These are phyloP conservation scores for Fallopia convolvulus DNA, from an alignment of 148 eudicot species.

Conservation along the genomic window DNA sequence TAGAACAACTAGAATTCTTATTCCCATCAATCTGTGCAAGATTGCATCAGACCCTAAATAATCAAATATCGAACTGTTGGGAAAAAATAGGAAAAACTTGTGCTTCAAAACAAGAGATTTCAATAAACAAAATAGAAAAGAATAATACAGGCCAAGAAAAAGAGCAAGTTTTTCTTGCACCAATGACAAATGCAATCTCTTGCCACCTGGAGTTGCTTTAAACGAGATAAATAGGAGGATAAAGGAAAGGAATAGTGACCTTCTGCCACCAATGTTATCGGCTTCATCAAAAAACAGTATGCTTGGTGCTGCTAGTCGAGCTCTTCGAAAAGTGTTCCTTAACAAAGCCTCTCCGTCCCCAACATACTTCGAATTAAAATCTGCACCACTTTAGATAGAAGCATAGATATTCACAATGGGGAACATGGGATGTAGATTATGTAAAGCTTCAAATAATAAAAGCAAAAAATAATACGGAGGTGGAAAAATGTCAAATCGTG, in stretches of 20 bases:
- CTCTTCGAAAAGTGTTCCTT: slow-evolving; percentile 83
- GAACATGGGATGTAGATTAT: not conserved
- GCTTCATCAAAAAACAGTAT: slow-evolving; percentile 94
- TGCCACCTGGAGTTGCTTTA: not conserved
- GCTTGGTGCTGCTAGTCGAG: slow-evolving; percentile 97
- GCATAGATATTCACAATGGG: not conserved
- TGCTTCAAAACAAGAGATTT: not conserved
- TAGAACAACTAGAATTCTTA: not conserved
- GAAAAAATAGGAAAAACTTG: not conserved
- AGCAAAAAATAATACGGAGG: not conserved
- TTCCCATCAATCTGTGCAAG: slow-evolving; percentile 4
- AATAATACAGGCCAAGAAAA: not conserved
- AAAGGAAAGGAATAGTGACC: slow-evolving; percentile 26
- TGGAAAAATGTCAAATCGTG: not conserved
- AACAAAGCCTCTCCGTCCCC: slow-evolving; percentile 96
- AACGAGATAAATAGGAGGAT: not conserved
- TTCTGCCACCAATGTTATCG: slow-evolving; percentile 71
- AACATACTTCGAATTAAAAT: slow-evolving; percentile 86
- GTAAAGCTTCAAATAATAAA: not conserved
- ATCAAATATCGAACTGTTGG: not conserved
- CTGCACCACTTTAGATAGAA: slow-evolving; percentile 70
- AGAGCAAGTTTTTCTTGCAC: not conserved
- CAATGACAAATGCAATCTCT: not conserved
- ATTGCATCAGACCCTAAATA: not conserved
- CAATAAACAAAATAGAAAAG: not conserved